A percentile compares a stretch with the other conserved stretches of the same genome.
phyloP scores from a whole-genome alignment of 257 asterid species.

The Eustoma russellianum region DNA sequence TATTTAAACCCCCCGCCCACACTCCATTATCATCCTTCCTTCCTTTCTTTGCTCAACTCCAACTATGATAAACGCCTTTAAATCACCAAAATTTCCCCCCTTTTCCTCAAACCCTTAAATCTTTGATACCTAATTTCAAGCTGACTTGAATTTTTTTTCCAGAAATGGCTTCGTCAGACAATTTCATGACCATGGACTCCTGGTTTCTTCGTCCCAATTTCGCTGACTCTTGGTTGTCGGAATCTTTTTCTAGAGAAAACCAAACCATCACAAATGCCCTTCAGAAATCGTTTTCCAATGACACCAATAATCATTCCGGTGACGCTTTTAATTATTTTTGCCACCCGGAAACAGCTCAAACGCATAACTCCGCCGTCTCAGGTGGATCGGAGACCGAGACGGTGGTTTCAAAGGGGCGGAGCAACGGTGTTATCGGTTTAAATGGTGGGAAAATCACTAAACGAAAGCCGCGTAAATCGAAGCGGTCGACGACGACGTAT shows the following conservation, averaged over 20 bases:
- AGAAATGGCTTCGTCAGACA: slow-evolving; percentile 55
- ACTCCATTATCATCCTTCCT: background rate
- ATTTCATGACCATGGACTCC: slow-evolving; percentile 46
- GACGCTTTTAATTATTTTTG: slow-evolving; percentile 26
- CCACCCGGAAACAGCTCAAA: slow-evolving; percentile 24
- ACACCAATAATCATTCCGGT: slow-evolving; percentile 23
- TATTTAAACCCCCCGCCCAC: background rate
- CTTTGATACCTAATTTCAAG: background rate
- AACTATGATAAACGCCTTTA: background rate
- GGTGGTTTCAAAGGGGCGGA: slow-evolving; percentile 22
- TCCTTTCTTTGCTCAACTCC: background rate
- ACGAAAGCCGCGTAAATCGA: slow-evolving; percentile 75
- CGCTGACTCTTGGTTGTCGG: slow-evolving; percentile 56
- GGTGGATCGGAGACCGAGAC: slow-evolving; percentile 61
- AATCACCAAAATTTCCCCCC: no score
- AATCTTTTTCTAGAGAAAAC: slow-evolving; percentile 39
- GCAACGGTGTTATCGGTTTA: slow-evolving; percentile 18
- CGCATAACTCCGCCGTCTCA: slow-evolving; percentile 35
- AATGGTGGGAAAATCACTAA: slow-evolving; percentile 51
- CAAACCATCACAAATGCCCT: slow-evolving; percentile 51
- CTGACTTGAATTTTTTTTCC: no score
- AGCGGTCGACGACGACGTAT: slow-evolving; percentile 63
- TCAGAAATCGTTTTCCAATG: slow-evolving; percentile 33
- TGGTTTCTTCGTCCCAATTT: slow-evolving; percentile 50
- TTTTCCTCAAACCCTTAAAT: background rate